Base-by-base conservation (phyloP, 2,329 filamentous ascomycete genomes). In the Metarhizium rileyi region DNA sequence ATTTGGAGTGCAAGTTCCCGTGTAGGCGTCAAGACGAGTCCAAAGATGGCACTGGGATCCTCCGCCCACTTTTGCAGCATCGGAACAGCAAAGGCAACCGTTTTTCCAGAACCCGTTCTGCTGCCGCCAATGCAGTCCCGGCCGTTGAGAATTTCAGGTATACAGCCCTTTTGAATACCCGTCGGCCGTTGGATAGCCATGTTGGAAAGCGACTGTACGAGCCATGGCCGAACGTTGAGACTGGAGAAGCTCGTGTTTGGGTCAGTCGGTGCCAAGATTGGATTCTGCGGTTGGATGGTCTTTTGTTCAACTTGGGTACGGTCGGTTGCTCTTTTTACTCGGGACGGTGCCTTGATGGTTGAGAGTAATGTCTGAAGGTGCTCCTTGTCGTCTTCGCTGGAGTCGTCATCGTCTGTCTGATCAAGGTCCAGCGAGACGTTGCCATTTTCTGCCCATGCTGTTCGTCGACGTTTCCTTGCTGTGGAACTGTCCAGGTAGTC, bases 21-120 rank as follows among this genome's bases (percentile, higher is more conserved):
- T 6, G 89, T 95, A 20, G 90, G 90, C 8, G 93, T 98, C 61
- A 98, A 70, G 14, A 98, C 80, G 5, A 98, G 72, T 2, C 82
- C 91, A 66, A 88, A 98, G 59, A 97, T 91, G 41, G 89, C 93
- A 52, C 85, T 84, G 1, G 93, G 93, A 70, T 98, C 90, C 62
- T 90, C 80, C 2, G 91, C 83, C 90, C 90, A 97, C 66, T 85
- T 86, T 65, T 97, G 91, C 55, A 98, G 72, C 52, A 98, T 95
- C 0, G 93, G 93, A 9, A 90, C 89, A 1, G 91, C 87, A 67
- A 98, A 98, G 1, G 93, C 90, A 41, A 97, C 84, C 3, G 93
- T 98, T 72, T 98, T 98, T 69, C 93, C 93, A 12, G 91, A 96
- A 73, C 93, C 93, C 0, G 93, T 98, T 54, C 90, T 79, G 62